phyloP scores from a whole-genome alignment of 371 early-diverging fungal species.

The Mucor lusitanicus region DNA sequence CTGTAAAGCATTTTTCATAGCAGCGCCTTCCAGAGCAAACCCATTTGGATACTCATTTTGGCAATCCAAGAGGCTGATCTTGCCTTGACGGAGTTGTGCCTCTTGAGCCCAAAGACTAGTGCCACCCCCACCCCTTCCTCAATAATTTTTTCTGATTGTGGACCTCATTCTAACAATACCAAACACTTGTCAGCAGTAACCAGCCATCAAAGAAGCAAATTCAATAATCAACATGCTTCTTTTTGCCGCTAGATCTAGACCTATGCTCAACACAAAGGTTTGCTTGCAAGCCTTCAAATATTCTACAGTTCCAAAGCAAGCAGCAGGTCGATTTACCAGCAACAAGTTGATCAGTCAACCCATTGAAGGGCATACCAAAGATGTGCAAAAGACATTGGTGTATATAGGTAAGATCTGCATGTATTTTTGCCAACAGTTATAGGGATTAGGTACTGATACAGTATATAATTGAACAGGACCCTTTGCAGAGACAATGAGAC shows the following conservation, averaged over 20 bases:
- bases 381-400: constrained; percentile 42
- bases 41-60: no score
- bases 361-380: constrained; percentile 9
- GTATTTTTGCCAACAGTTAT: not conserved
- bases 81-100: no score
- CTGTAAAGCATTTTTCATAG: no score
- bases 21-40: no score
- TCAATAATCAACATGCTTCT: not conserved
- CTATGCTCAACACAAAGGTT: not conserved
- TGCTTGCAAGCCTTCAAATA: not conserved
- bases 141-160: no score
- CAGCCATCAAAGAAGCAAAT: no score
- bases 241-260: not conserved
- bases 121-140: no score
- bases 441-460: no score
- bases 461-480: constrained; percentile 27
- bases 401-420: constrained; percentile 37
- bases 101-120: no score
- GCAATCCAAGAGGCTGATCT: no score
- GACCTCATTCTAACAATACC: no score
- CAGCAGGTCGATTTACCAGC: constrained; percentile 28
- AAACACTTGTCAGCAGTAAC: no score
- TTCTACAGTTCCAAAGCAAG: constrained; percentile 25
- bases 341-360: constrained; percentile 22
- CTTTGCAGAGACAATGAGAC: constrained; percentile 43